Conservation (phyloP, 1,284 basidiomycete species). For the Heliocybe sulcata region DNA sequence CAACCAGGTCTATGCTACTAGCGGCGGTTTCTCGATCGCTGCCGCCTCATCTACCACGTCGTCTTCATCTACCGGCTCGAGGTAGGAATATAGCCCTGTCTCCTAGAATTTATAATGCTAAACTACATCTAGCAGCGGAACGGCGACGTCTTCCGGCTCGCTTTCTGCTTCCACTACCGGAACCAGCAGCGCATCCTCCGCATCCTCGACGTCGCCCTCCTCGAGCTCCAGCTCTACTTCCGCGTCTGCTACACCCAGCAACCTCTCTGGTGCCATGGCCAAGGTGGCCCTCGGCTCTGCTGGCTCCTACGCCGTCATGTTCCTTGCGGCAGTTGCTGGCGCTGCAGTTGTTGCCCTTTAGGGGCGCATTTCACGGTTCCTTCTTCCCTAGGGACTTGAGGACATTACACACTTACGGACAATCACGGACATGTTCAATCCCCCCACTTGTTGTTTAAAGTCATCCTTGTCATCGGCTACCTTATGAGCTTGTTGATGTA, state of each 20-base stretch:
- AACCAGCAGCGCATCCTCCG: slow-evolving; percentile 1
- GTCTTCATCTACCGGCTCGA: slow-evolving; percentile 5
- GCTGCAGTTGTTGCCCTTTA: slow-evolving; percentile 19
- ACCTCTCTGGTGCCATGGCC: slow-evolving; percentile 12
- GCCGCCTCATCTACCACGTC: slow-evolving; percentile 14
- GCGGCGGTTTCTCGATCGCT: slow-evolving; percentile 36
- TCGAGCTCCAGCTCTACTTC: slow-evolving; percentile 3
- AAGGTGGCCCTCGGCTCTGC: slow-evolving; percentile 16
- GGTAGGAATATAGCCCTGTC: too few relatives aligned
- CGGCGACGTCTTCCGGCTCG: not conserved
- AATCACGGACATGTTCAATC: not conserved
- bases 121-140: not conserved
- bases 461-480: not conserved
- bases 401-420: not conserved
- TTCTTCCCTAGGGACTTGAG: not conserved
- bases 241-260: slow-evolving; percentile 13
- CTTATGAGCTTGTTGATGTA: not conserved
- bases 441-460: not conserved
- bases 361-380: not conserved
- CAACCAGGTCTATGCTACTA: slow-evolving; percentile 34
- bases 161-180: slow-evolving; percentile 1
- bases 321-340: slow-evolving; percentile 35
- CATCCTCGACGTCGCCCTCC: slow-evolving; percentile 6
- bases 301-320: slow-evolving; percentile 24
- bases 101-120: not conserved